Percentiles rank a stretch among this genome's conserved stretches.
Evolutionary conservation across 1,139 yeast genomes (phyloP).

Genomic region (Hemisphaericaspora xylofermentans): DNA sequence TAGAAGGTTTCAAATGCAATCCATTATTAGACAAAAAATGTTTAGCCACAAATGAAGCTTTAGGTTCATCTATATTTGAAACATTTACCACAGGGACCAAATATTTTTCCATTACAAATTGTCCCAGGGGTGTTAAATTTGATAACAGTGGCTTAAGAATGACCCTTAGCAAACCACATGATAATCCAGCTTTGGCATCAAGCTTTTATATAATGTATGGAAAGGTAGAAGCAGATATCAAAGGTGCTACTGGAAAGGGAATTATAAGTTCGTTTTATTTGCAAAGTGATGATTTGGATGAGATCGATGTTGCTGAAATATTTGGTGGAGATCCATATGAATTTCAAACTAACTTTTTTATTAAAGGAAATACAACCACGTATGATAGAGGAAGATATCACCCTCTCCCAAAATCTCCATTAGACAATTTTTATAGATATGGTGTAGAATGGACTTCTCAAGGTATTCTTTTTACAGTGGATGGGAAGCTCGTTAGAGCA

Average conservation of each 20-base stretch:
- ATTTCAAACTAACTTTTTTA: conserved; percentile 44
- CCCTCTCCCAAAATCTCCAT: conserved; percentile 20
- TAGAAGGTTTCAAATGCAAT: conserved; percentile 21
- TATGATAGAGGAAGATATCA: conserved; percentile 44
- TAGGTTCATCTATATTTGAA: conserved; percentile 17
- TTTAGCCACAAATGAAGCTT: conserved; percentile 24
- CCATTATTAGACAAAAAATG: conserved; percentile 24
- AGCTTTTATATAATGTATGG: conserved; percentile 42
- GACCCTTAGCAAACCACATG: conserved; percentile 27
- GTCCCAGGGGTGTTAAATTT: conserved; percentile 13
- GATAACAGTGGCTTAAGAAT: conserved; percentile 18
- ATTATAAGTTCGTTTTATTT: conserved; percentile 45
- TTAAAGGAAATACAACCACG: conserved; percentile 43
- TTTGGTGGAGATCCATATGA: conserved; percentile 39
- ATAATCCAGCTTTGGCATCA: conserved; percentile 41
- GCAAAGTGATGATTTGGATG: conserved; percentile 49
- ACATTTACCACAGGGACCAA: conserved; percentile 15
- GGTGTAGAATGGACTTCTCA: conserved; percentile 42
- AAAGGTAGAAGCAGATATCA: conserved; percentile 40
- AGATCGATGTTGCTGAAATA: conserved; percentile 45
- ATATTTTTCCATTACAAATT: conserved; percentile 13
- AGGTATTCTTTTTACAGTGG: conserved; percentile 31
- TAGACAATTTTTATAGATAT: conserved; percentile 26
- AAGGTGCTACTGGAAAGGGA: conserved; percentile 40
- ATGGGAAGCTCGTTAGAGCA: conserved; percentile 28